Conservation (phyloP, 2,329 filamentous ascomycete species). For the Xylariales sp. region DNA sequence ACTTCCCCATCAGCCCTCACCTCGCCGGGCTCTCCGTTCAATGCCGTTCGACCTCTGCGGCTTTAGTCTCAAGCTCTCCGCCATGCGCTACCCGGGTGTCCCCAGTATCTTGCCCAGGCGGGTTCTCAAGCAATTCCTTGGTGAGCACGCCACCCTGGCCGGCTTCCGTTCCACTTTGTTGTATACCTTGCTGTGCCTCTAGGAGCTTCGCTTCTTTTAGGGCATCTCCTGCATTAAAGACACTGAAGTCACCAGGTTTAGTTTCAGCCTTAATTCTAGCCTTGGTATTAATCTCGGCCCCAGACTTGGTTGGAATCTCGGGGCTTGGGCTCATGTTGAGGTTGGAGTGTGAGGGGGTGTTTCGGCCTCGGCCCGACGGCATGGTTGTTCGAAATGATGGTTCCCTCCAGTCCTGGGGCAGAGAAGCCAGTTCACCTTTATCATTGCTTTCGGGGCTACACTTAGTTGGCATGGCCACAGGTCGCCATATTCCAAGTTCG, state of each 20-base stretch:
- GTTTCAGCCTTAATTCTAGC: background rate
- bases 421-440: background rate
- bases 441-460: background rate
- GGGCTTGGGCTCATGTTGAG: background rate
- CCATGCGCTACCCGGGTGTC: background rate
- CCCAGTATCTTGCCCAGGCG: background rate
- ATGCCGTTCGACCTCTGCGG: background rate
- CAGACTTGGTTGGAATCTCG: background rate
- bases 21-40: background rate
- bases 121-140: constrained; percentile 37
- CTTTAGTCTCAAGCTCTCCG: background rate
- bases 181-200: constrained; percentile 19
- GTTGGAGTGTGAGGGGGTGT: background rate
- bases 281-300: constrained; percentile 5
- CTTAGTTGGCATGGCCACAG: background rate
- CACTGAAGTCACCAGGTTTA: background rate
- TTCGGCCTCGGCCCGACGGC: constrained; percentile 5
- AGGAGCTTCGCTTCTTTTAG: constrained; percentile 25
- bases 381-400: background rate
- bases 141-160: constrained; percentile 13
- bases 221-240: constrained; percentile 6
- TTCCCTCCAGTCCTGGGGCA: constrained; percentile 28
- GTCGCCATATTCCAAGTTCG: constrained; percentile 38
- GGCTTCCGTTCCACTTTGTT: background rate
- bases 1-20: background rate